Percentiles rank a stretch among this genome's conserved stretches.
These are phyloP conservation scores for Trichosporon sp. DNA, from an alignment of 1,284 basidiomycete genomes.

Conservation along the genomic window DNA sequence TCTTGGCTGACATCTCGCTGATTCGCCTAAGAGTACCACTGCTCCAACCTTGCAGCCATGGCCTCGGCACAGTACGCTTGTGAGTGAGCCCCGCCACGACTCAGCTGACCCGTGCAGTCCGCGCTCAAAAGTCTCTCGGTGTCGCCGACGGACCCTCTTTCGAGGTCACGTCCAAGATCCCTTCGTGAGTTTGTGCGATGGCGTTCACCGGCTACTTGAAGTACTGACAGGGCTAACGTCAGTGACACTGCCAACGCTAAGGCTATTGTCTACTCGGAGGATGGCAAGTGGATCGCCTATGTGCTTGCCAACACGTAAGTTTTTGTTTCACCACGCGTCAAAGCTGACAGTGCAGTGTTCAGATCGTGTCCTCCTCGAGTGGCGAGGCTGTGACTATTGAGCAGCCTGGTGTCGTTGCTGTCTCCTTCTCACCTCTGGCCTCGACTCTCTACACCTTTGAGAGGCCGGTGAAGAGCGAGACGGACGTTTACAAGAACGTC, in stretches of 20 bases:
- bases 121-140: slow-evolving; percentile 88
- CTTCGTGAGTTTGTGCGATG: slow-evolving; percentile 46
- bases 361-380: slow-evolving; percentile 32
- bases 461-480: slow-evolving; percentile 55
- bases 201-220: neutral
- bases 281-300: slow-evolving; percentile 83
- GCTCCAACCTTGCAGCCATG: slow-evolving; percentile 18
- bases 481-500: slow-evolving; percentile 48
- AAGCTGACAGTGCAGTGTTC: slow-evolving; percentile 31
- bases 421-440: slow-evolving; percentile 87
- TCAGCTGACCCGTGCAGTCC: slow-evolving; percentile 55
- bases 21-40: neutral
- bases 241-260: slow-evolving; percentile 54
- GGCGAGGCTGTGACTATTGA: slow-evolving; percentile 30
- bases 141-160: slow-evolving; percentile 81
- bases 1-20: neutral
- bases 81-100: slow-evolving; percentile 51
- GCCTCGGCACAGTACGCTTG: slow-evolving; percentile 57
- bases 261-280: slow-evolving; percentile 76
- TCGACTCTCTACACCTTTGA: slow-evolving; percentile 94
- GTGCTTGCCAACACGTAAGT: slow-evolving; percentile 68
- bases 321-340: neutral
- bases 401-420: slow-evolving; percentile 69
- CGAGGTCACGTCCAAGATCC: slow-evolving; percentile 62
- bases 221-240: slow-evolving; percentile 55